These are phyloP conservation scores for Aspergillus floridensis DNA, from an alignment of 2,329 filamentous ascomycete genomes.

Conservation along the genomic window DNA sequence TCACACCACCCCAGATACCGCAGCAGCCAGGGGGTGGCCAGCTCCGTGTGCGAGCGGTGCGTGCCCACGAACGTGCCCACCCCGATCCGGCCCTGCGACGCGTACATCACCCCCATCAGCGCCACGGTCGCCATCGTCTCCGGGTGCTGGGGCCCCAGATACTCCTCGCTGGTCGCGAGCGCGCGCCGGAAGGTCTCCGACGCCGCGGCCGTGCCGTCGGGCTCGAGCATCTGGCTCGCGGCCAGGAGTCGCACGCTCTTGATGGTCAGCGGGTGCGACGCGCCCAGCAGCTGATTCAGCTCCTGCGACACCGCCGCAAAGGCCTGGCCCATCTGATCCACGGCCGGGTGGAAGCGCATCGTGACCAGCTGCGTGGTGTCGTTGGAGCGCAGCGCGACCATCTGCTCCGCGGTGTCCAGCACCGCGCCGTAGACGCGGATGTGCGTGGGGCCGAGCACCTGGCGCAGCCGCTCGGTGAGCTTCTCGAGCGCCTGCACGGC, in stretches of 20 bases:
- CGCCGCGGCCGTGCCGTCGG: constrained; percentile 19
- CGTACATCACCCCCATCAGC: constrained; percentile 30
- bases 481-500: constrained; percentile 24
- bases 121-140: constrained; percentile 28
- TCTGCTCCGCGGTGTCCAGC: constrained; percentile 25
- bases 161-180: constrained; percentile 28
- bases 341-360: constrained; percentile 13
- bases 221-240: constrained; percentile 17
- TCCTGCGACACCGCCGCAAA: constrained; percentile 21
- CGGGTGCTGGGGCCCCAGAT: constrained; percentile 25
- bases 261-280: constrained; percentile 24
- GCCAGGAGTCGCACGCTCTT: constrained; percentile 26
- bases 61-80: not conserved
- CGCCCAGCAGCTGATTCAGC: constrained; percentile 20
- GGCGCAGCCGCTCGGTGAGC: constrained; percentile 20
- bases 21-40: constrained; percentile 27
- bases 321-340: constrained; percentile 18
- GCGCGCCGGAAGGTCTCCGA: constrained; percentile 32
- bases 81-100: constrained; percentile 14
- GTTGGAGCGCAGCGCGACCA: constrained; percentile 21
- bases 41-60: constrained; percentile 8
- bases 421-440: constrained; percentile 22
- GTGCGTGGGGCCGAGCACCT: constrained; percentile 28
- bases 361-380: constrained; percentile 6
- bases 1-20: constrained; percentile 31